Evolutionary conservation across 208 protist species (phyloP).

Genomic region (Dictyostelium gargantuum): DNA sequence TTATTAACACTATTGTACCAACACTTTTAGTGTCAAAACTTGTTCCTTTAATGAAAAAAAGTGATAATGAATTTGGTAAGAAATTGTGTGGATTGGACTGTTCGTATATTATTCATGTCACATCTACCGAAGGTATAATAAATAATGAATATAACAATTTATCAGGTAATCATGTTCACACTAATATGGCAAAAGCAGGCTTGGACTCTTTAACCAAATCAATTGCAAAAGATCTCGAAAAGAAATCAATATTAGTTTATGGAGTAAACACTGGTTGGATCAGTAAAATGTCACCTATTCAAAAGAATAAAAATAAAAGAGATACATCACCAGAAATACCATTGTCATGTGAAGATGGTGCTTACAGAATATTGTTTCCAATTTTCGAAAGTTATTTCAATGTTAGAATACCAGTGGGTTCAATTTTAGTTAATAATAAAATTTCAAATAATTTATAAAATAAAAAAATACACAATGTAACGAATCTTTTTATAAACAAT

Average conservation of each 20-base stretch:
- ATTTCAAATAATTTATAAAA: no score
- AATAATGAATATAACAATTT: background rate
- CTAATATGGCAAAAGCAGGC: conserved; percentile 97
- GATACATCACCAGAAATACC: conserved; percentile 84
- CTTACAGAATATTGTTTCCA: conserved; percentile 94
- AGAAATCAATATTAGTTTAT: conserved; percentile 84
- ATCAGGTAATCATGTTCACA: conserved; percentile 58
- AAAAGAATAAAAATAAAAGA: conserved; percentile 83
- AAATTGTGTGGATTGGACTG: background rate
- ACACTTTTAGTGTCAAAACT: background rate
- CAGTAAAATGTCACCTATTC: conserved; percentile 91
- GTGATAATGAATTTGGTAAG: background rate
- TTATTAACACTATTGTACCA: conserved; percentile 14
- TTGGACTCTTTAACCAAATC: conserved; percentile 98
- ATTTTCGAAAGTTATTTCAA: conserved; percentile 76
- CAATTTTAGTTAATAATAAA: background rate
- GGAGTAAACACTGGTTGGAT: conserved; percentile 92
- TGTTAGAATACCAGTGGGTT: background rate
- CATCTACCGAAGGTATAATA: conserved; percentile 1
- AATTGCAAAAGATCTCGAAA: conserved; percentile 88
- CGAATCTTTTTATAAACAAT: no score
- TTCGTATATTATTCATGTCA: conserved; percentile 30
- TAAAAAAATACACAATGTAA: no score
- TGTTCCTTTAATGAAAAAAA: background rate
- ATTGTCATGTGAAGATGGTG: conserved; percentile 94